A percentile compares a stretch with the other conserved stretches of the same genome.
Conservation (phyloP, 441 rosid genomes). For the Pelargonium australe region DNA sequence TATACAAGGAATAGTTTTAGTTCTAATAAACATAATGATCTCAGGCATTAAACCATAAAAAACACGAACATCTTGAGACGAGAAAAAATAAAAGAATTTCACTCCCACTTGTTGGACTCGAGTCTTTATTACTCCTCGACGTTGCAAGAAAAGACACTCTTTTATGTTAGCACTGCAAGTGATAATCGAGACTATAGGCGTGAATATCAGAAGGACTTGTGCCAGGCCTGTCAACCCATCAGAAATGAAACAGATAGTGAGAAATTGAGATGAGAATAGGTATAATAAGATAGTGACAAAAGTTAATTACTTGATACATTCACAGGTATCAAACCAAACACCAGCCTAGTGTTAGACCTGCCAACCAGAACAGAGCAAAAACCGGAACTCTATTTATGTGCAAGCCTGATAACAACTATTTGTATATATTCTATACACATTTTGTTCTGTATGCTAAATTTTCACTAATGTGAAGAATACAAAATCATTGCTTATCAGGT, state of each 20-base stretch:
- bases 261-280: background rate
- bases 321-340: background rate
- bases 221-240: conserved; percentile 62
- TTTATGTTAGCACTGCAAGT: conserved; percentile 52
- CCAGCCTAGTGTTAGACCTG: too few relatives aligned
- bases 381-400: too few relatives aligned
- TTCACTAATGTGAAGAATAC: too few relatives aligned
- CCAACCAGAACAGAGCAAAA: too few relatives aligned
- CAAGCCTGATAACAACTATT: too few relatives aligned
- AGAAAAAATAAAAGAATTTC: background rate
- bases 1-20: too few relatives aligned
- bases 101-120: background rate
- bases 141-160: background rate
- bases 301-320: background rate
- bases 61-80: background rate
- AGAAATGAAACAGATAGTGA: background rate
- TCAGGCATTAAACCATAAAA: background rate
- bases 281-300: background rate
- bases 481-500: too few relatives aligned
- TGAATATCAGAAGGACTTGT: conserved; percentile 79
- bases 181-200: conserved; percentile 70
- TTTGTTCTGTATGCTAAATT: too few relatives aligned
- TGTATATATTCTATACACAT: too few relatives aligned
- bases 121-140: background rate
- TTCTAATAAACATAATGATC: too few relatives aligned